Evolutionary conservation across 2,329 filamentous ascomycete genomes (phyloP), one percentile per base, ranked within the genome.

Genomic region (Fusarium protoensiforme): DNA sequence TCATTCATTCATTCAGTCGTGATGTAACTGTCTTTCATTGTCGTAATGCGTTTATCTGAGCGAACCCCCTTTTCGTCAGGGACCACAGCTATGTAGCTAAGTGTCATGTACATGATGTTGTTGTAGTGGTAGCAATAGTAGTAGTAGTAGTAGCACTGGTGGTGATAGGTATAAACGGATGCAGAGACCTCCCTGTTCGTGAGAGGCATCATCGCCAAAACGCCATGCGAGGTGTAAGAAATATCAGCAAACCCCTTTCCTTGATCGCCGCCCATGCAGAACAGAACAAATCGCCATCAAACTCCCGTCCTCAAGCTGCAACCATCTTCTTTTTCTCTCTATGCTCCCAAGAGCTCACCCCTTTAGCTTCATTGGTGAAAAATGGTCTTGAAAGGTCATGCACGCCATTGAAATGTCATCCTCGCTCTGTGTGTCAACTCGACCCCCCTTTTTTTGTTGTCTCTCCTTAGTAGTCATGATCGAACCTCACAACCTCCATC

Each of bases 201-300:
- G 57, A 36, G 61, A 41, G 20, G 46, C 53, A 22, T 58, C 53
- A 20, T 53, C 61, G 48, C 54, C 53, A 36, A 46, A 73, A 73
- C 71, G 61, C 71, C 71, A 24, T 71, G 51, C 61, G 46, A 64
- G 53, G 43, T 35, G 61, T 38, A 54, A 73, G 39, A 64, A 46
- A 57, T 56, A 53, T 53, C 27, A 74, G 33, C 59, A 58, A 63
- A 54, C 54, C 35, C 43, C 46, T 27, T 29, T 31, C 27, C 27
- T 53, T 57, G 36, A 66, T 73, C 71, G 71, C 71, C 58, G 22
- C 64, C 71, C 61, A 74, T 72, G 67, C 71, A 74, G 57, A 72
- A 71, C 71, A 74, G 57, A 72, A 71, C 46, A 72, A 71, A 51
- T 61, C 71, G 29, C 61, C 68, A 71, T 61, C 36, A 66, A 53